phyloP scores from a whole-genome alignment of 257 asterid genomes.

The Solanum chaucha region DNA sequence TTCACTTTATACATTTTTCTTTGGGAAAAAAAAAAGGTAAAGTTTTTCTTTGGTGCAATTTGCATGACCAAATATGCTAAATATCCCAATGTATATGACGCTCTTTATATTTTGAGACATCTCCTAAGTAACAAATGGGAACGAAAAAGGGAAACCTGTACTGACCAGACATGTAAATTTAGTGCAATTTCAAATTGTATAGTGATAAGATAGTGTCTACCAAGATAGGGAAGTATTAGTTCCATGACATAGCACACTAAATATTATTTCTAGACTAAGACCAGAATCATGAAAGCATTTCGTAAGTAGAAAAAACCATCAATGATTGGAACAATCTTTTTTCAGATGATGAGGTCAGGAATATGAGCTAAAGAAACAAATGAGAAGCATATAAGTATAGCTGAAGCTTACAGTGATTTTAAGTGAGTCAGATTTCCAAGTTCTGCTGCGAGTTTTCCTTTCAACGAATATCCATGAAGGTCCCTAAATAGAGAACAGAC shows the following conservation, averaged over 20 bases:
- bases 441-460: conserved; percentile 65
- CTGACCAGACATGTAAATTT: neutral
- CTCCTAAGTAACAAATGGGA: neutral
- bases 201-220: neutral
- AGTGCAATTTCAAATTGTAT: neutral
- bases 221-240: neutral
- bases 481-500: conserved; percentile 33
- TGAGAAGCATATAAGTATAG: neutral
- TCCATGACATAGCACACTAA: neutral
- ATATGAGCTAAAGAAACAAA: neutral
- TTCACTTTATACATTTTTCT: neutral
- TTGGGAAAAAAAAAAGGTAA: neutral
- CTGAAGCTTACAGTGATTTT: conserved; percentile 61
- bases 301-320: neutral
- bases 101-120: neutral
- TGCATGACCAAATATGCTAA: neutral
- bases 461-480: conserved; percentile 53
- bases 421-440: conserved; percentile 66
- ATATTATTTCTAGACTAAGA: neutral
- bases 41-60: neutral
- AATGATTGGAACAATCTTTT: neutral
- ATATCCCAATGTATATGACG: neutral
- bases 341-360: neutral
- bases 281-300: neutral
- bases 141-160: neutral